A percentile compares a stretch with the other conserved stretches of the same genome.
Conservation (phyloP, 2,329 filamentous ascomycete genomes). For the Ophiostoma sp. region DNA sequence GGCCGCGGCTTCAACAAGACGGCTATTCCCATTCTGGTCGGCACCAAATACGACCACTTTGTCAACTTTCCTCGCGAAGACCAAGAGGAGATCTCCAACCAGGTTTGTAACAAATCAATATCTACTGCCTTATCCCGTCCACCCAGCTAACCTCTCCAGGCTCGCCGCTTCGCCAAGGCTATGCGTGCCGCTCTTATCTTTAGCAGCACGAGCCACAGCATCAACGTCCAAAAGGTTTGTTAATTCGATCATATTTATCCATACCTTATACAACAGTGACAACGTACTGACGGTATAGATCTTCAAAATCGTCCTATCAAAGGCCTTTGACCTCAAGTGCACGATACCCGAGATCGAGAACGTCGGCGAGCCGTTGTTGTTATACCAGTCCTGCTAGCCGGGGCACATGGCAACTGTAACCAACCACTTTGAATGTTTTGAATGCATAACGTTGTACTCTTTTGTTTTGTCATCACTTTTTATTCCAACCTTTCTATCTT, state of each 20-base stretch:
- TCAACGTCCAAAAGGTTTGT: conserved; percentile 92
- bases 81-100: conserved; percentile 96
- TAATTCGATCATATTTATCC: no score
- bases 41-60: conserved; percentile 98
- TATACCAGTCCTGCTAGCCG: conserved; percentile 66
- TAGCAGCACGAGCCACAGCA: conserved; percentile 97
- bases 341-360: conserved; percentile 99
- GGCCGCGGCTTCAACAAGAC: conserved; percentile 99
- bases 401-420: no score
- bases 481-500: background rate
- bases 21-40: conserved; percentile 94
- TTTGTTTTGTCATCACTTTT: background rate
- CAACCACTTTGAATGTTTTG: background rate
- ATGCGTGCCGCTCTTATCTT: conserved; percentile 98
- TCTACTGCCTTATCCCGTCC: background rate
- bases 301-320: conserved; percentile 98
- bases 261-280: background rate
- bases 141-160: conserved; percentile 47
- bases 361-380: conserved; percentile 86
- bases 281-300: conserved; percentile 54
- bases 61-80: conserved; percentile 97
- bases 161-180: conserved; percentile 90
- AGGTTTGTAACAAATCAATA: conserved; percentile 49
- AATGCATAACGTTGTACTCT: background rate
- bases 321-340: conserved; percentile 97